Conservation (phyloP, 1,284 basidiomycete species). For the Pseudomicrostroma phylloplanum region DNA sequence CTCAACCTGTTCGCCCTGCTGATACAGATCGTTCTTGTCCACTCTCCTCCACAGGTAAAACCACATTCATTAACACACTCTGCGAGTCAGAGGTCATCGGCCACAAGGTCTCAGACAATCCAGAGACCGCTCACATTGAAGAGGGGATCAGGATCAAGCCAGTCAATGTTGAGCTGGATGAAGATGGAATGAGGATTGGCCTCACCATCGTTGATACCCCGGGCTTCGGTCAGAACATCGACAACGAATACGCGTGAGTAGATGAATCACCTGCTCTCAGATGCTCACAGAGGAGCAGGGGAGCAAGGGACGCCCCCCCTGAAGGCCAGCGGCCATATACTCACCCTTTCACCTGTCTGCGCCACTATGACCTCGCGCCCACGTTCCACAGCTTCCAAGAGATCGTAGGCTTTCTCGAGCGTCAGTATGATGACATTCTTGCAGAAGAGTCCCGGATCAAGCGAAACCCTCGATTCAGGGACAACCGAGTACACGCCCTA, state of each 20-base stretch:
- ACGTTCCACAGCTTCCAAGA: constrained; percentile 55
- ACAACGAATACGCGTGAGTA: constrained; percentile 93
- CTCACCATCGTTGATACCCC: constrained; percentile 98
- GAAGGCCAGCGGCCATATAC: no score
- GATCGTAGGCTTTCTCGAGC: constrained; percentile 92
- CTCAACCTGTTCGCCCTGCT: neutral
- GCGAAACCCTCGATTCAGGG: constrained; percentile 97
- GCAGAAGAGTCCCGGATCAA: constrained; percentile 99
- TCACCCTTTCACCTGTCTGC: neutral
- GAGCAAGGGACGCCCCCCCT: no score
- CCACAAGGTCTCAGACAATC: constrained; percentile 76
- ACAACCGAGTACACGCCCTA: constrained; percentile 80
- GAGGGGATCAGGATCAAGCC: constrained; percentile 94
- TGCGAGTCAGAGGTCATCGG: constrained; percentile 53
- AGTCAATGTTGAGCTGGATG: constrained; percentile 90
- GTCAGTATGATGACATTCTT: constrained; percentile 98
- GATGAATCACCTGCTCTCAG: neutral
- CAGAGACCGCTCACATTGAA: constrained; percentile 86
- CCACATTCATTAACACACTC: constrained; percentile 48
- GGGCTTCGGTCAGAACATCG: constrained; percentile 96
- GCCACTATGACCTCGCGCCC: neutral
- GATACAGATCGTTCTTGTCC: neutral
- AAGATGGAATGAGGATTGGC: constrained; percentile 95
- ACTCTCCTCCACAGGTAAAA: constrained; percentile 32
- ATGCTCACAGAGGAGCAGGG: no score